phyloP scores from a whole-genome alignment of 2,329 filamentous ascomycete species.

The Acrodontium crateriforme region DNA sequence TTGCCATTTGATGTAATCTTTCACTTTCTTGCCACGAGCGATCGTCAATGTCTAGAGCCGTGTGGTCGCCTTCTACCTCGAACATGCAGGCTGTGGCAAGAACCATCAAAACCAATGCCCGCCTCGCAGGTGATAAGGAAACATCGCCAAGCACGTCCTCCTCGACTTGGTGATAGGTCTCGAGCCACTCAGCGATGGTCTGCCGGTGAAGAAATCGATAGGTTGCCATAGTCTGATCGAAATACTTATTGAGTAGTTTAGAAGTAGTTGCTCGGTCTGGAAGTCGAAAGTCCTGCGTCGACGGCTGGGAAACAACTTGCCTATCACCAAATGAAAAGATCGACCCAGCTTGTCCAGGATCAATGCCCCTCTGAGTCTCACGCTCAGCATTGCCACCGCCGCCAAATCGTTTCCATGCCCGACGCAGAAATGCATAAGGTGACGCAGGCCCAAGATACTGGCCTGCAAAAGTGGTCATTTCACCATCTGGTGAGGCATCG shows the following conservation, averaged over 20 bases:
- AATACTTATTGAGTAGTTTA: conserved; percentile 26
- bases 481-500: conserved; percentile 7
- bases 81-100: conserved; percentile 34
- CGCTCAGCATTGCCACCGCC: conserved; percentile 10
- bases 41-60: conserved; percentile 14
- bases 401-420: conserved; percentile 37
- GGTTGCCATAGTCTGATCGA: conserved; percentile 30
- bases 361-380: too few species aligned
- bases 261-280: conserved; percentile 20
- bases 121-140: conserved; percentile 28
- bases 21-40: conserved; percentile 15
- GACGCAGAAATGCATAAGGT: conserved; percentile 29
- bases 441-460: conserved; percentile 17
- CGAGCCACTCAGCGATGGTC: conserved; percentile 30
- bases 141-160: conserved; percentile 22
- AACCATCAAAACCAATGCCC: conserved; percentile 38
- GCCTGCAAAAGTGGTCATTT: conserved; percentile 8
- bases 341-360: conserved; percentile 26
- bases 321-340: conserved; percentile 40
- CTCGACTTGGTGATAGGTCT: conserved; percentile 32
- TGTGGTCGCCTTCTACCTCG: conserved; percentile 16
- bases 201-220: conserved; percentile 32
- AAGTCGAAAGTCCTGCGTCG: conserved; percentile 31
- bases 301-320: conserved; percentile 32
- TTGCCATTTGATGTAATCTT: conserved; percentile 12